phyloP scores from a whole-genome alignment of 148 eudicot genomes.

The Salicornia ramosissima region DNA sequence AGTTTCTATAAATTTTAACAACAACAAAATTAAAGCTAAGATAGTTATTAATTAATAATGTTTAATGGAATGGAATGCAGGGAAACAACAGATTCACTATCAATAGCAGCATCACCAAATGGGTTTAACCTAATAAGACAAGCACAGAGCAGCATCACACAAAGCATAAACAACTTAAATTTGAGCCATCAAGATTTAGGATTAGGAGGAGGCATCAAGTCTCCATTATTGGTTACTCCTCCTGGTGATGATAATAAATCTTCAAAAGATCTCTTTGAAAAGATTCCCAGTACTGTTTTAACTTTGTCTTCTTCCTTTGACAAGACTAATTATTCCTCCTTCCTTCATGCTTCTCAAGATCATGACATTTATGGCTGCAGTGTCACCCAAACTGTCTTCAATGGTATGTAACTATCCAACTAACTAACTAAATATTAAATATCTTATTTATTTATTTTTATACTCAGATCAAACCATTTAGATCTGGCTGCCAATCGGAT shows the following conservation, averaged over 20 bases:
- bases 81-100: conserved; percentile 52
- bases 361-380: conserved; percentile 20
- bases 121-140: conserved; percentile 38
- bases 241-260: conserved; percentile 32
- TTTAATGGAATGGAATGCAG: conserved; percentile 46
- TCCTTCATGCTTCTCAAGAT: conserved; percentile 8
- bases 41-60: too few species aligned
- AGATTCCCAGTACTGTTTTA: conserved; percentile 26
- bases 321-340: conserved; percentile 21
- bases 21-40: too few species aligned
- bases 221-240: too few species aligned
- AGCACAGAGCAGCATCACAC: conserved; percentile 25
- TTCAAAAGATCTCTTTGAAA: conserved; percentile 23
- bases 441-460: too few species aligned
- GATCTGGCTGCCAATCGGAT: too few species aligned
- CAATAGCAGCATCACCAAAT: conserved; percentile 71
- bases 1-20: too few species aligned
- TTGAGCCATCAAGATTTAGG: conserved; percentile 34
- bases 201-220: conserved; percentile 28
- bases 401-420: too few species aligned
- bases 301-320: conserved; percentile 31
- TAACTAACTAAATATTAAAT: neutral
- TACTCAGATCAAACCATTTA: too few species aligned
- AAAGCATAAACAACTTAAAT: conserved; percentile 13
- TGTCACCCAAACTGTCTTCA: conserved; percentile 35